Evolutionary conservation across 345 rosid species (phyloP), one percentile per base, ranked within the genome.

Genomic region (Excoecaria agallocha): DNA sequence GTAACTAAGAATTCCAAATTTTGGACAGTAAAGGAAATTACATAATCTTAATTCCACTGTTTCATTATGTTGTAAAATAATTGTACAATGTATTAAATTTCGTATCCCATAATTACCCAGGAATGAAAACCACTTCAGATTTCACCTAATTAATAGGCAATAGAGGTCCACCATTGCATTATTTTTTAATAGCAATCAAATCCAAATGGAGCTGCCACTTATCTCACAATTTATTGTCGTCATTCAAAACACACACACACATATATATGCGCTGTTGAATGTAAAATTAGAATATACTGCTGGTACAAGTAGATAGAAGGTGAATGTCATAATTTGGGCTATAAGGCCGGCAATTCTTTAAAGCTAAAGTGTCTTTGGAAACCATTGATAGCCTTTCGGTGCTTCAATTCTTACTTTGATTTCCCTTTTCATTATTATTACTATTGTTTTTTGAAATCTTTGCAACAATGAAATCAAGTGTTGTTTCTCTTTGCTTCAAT

Each of bases 351-450:
- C 43, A 76, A 52, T 71, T 59, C 66, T 38, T 30, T 49, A 73
- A 80, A 79, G 80, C 61, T 54, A 66, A 82, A 75, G 79, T 69
- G 66, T 65, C 84, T 37, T 83, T 51, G 88, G 87, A 83, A 85
- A 80, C 85, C 87, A 72, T 74, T 78, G 68, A 12, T 83, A 79
- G 87, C 81, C 89, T 89, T 91, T 87, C 86, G 89, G 88, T 89
- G 90, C 90, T 86, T 78, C 80, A 77, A 74, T 89, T 82, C 59
- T n/a, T 19, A n/a, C 59, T 55, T 55, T 19, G 59, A 20, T 55
- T 19, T 52, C 57, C 17, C 54, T 50, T 50, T 50, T 77, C 76
- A 16, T 51, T 64, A 71, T 64, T 68, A 75, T 84, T 82, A 22
- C 56, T 71, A 72, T 80, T 83, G 51, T 25, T 71, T 77, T 51